Conservation (phyloP, 2,329 filamentous ascomycete species). For the Nigrograna mackinnonii region DNA sequence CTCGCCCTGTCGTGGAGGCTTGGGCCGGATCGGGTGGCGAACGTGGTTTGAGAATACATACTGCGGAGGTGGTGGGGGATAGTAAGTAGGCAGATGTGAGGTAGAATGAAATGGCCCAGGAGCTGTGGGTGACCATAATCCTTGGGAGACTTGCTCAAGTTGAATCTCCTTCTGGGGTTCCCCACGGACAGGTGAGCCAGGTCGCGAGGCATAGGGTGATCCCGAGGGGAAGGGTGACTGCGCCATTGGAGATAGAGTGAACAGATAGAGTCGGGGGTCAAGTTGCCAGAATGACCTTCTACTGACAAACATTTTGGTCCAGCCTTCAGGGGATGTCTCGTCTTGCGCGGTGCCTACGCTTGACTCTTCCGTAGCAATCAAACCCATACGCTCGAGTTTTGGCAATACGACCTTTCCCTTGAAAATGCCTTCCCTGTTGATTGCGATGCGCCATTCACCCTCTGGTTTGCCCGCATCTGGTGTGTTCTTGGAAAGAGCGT, state of each 20-base stretch:
- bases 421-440: conserved; percentile 87
- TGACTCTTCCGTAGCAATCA: conserved; percentile 77
- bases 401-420: conserved; percentile 80
- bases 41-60: conserved; percentile 78
- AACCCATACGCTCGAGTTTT: conserved; percentile 91
- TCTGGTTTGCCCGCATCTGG: conserved; percentile 70
- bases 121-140: conserved; percentile 45
- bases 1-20: conserved; percentile 87
- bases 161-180: conserved; percentile 30
- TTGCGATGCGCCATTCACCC: conserved; percentile 84
- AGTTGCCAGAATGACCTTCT: conserved; percentile 89
- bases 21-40: conserved; percentile 84
- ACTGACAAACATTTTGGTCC: conserved; percentile 81
- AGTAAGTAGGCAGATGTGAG: conserved; percentile 89
- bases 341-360: conserved; percentile 69
- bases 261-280: conserved; percentile 83
- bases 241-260: conserved; percentile 70
- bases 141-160: conserved; percentile 32
- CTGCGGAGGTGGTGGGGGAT: conserved; percentile 79
- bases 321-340: conserved; percentile 66
- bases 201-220: conserved; percentile 56
- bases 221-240: conserved; percentile 52
- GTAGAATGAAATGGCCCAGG: conserved; percentile 77
- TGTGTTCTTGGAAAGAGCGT: conserved; percentile 66
- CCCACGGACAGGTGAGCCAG: conserved; percentile 50